Conservation (phyloP, 257 asterid species). For the Solanum tarijense region DNA sequence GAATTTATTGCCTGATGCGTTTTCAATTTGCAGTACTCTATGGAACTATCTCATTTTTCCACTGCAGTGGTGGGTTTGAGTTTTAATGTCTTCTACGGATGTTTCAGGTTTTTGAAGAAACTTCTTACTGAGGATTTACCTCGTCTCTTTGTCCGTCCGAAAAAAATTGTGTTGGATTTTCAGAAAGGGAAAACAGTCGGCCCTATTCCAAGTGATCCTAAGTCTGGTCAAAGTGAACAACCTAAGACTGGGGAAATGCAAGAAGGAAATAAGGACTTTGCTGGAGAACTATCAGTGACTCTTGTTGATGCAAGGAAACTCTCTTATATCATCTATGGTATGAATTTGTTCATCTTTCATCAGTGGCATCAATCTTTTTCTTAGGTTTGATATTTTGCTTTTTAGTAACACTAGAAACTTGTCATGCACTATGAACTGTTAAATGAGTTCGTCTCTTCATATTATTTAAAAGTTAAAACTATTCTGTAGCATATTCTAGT, state of each 20-base stretch:
- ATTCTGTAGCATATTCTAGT: background rate
- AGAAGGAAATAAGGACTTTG: conserved; percentile 74
- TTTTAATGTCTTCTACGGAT: background rate
- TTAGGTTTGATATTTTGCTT: background rate
- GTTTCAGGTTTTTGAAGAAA: conserved; percentile 74
- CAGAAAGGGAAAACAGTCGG: conserved; percentile 77
- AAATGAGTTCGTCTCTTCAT: background rate
- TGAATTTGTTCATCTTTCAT: conserved; percentile 1
- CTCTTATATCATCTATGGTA: conserved; percentile 76
- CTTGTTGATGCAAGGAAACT: conserved; percentile 90
- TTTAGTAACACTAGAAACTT: background rate
- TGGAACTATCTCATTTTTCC: background rate
- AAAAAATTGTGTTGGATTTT: conserved; percentile 82
- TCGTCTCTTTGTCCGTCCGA: conserved; percentile 89
- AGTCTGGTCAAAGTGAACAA: conserved; percentile 22
- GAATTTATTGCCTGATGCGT: background rate
- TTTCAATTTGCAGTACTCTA: background rate
- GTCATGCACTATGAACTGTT: background rate
- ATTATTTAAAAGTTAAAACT: background rate
- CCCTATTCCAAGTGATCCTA: conserved; percentile 30
- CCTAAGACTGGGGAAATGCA: conserved; percentile 50
- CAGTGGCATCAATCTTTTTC: background rate
- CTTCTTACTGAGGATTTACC: conserved; percentile 96
- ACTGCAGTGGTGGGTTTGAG: background rate
- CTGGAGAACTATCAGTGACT: conserved; percentile 93